Conservation (phyloP, 2,329 filamentous ascomycete genomes). For the Exophiala xenobiotica region DNA sequence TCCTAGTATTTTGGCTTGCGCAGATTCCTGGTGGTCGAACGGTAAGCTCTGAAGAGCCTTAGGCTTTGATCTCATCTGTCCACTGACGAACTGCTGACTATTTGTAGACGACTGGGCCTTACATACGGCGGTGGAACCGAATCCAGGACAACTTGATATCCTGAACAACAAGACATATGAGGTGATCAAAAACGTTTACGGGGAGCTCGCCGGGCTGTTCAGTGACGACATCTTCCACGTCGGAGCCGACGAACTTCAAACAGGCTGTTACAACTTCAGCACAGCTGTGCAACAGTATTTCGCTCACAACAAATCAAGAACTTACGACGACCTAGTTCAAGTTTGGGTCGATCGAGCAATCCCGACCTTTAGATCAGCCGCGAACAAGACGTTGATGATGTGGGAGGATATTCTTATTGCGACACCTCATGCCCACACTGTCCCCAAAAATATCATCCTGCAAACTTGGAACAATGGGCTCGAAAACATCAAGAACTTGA, state of each 20-base stretch:
- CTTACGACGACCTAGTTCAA: constrained; percentile 54
- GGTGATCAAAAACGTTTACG: constrained; percentile 55
- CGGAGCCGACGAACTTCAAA: constrained; percentile 56
- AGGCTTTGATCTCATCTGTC: background rate
- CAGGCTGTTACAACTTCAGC: constrained; percentile 60
- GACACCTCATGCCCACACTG: constrained; percentile 45
- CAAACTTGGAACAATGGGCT: constrained; percentile 58
- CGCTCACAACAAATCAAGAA: constrained; percentile 49
- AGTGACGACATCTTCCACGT: constrained; percentile 57
- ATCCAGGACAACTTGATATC: constrained; percentile 58
- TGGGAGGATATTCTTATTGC: constrained; percentile 56
- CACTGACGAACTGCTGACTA: background rate
- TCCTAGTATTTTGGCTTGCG: constrained; percentile 56
- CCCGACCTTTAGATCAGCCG: constrained; percentile 49
- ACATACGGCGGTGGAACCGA: constrained; percentile 58
- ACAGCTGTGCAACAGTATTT: constrained; percentile 51
- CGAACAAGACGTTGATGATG: constrained; percentile 55
- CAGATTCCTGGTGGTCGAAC: constrained; percentile 61
- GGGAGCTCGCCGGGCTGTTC: constrained; percentile 53
- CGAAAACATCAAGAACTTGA: constrained; percentile 53
- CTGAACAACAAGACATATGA: constrained; percentile 57
- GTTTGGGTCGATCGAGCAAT: constrained; percentile 55
- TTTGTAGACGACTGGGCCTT: constrained; percentile 46
- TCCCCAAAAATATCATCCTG: constrained; percentile 52
- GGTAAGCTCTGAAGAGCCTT: constrained; percentile 33